A percentile compares a stretch with the other conserved stretches of the same genome.
Conservation (phyloP, 305 asterid genomes). For the Fraxinus angustifolia region DNA sequence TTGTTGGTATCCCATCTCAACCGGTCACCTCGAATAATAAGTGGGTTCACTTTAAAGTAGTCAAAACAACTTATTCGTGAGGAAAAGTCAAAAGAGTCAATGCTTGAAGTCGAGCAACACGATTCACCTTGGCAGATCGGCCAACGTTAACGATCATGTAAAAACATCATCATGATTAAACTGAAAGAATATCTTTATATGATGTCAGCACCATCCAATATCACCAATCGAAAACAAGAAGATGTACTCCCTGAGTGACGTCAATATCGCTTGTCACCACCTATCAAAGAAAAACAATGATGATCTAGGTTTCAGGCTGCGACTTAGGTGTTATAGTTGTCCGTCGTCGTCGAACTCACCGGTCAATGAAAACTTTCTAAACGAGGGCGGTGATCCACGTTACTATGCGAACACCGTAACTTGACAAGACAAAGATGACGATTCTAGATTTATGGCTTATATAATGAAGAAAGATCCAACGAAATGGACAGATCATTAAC, state of each 20-base stretch:
- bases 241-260: background rate
- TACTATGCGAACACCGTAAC: background rate
- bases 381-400: background rate
- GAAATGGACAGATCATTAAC: background rate
- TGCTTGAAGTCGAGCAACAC: background rate
- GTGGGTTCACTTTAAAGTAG: background rate
- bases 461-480: background rate
- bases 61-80: background rate
- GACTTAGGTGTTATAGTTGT: too few relatives aligned
- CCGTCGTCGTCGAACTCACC: background rate
- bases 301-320: background rate
- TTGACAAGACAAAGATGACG: background rate
- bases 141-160: background rate
- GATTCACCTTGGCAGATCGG: background rate
- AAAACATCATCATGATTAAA: background rate
- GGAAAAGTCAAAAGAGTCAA: background rate
- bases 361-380: background rate
- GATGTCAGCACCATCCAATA: background rate
- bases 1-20: background rate
- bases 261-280: background rate
- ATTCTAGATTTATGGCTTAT: background rate
- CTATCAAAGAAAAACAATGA: background rate
- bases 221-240: background rate
- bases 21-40: background rate
- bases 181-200: background rate